Base-by-base conservation (phyloP, 148 eudicot species). In the Silene conica region DNA sequence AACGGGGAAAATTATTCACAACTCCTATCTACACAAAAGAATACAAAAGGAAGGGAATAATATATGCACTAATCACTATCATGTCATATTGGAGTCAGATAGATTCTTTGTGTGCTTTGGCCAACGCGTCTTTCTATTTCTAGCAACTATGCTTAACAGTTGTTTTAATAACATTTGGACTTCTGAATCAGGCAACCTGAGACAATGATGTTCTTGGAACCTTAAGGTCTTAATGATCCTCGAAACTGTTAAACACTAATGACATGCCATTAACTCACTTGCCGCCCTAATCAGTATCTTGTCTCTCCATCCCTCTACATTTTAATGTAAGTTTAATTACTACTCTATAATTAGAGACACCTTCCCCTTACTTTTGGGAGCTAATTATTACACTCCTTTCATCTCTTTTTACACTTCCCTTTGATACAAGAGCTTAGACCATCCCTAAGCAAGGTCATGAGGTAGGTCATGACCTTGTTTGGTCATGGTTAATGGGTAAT, bases 271-370 rank as follows among this genome's bases (percentile, higher is more conserved):
- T 62, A 13, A 52, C 45, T 70, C 11, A 69, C 25, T 64, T 19
- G 7, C 74, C 69, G 52, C 63, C 63, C 69, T 76, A 70, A 77
- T 62, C 74, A 77, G 74, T 48, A 22, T 38, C 46, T 63, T 73
- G 66, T 38, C 56, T 57, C 75, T 60, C 56, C 19, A 8, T 10
- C 28, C 34, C 22, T 20, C 38, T 63, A 8, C 8, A 10, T 61
- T 4, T 25, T 12, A 50, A 54, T 26, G 31, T 43, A 5, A 34
- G 66, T 34, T 65, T 64, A 54, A 43, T 78, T 55, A 31, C 15
- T 50, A 50, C 55, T 50, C 3, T 50, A 50, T 50, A 57, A 65
- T 72, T 21, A 62, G 59, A 61, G 34, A 28, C 11, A 59, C 26
- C 63, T 23, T 9, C 13, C 28, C 63, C 63, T 59, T 20, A 59